phyloP scores from a whole-genome alignment of 768 basidiomycete genomes.

The Russula vinacea region DNA sequence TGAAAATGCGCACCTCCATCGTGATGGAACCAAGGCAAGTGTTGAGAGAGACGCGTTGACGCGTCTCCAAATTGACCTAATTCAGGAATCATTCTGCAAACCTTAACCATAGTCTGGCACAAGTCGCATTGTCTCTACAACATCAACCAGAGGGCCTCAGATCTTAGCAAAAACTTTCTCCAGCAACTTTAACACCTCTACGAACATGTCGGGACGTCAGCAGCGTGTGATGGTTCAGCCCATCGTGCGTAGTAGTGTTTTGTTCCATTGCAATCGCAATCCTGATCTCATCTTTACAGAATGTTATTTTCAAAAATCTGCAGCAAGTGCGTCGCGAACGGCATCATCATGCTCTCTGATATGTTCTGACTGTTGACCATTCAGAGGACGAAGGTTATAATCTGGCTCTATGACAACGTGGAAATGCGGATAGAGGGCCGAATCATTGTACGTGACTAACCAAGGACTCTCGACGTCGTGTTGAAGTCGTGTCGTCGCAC shows the following conservation, averaged over 20 bases:
- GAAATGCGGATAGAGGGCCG: constrained; percentile 95
- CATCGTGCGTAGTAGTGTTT: constrained; percentile 64
- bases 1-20: constrained; percentile 36
- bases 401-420: constrained; percentile 97
- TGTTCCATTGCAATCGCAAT: constrained; percentile 17
- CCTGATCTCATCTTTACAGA: constrained; percentile 46
- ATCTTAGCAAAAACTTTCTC: neutral
- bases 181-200: constrained; percentile 6
- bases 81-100: constrained; percentile 7
- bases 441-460: constrained; percentile 75
- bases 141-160: constrained; percentile 4
- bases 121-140: neutral
- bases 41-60: constrained; percentile 18
- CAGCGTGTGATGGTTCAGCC: constrained; percentile 99
- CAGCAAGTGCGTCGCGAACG: constrained; percentile 57
- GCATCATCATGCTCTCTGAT: constrained; percentile 18
- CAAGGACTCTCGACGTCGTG: constrained; percentile 35
- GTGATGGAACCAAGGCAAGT: constrained; percentile 30
- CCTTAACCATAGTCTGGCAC: constrained; percentile 18
- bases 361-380: constrained; percentile 20
- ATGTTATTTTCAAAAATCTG: constrained; percentile 97
- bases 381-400: constrained; percentile 77
- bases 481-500: constrained; percentile 41
- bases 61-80: constrained; percentile 24
- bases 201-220: constrained; percentile 85